phyloP scores from a whole-genome alignment of 805 yeast genomes.

The Kodamaea jinghongensis region DNA sequence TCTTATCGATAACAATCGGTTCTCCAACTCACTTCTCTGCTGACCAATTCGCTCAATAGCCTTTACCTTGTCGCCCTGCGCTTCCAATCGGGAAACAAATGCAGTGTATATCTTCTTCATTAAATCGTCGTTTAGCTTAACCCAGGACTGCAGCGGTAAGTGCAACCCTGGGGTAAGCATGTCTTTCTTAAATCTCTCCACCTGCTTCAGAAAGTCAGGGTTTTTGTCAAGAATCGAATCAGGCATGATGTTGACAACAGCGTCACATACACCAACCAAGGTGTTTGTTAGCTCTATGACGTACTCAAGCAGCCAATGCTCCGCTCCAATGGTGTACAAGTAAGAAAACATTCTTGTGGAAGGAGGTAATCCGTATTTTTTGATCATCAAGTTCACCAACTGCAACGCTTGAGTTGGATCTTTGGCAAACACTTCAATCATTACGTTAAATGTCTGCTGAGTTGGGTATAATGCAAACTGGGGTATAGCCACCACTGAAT shows the following conservation, averaged over 20 bases:
- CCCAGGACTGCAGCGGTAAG: constrained; percentile 7
- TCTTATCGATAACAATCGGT: constrained; percentile 8
- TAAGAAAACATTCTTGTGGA: constrained; percentile 28
- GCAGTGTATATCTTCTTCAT: constrained; percentile 16
- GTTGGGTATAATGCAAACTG: constrained; percentile 20
- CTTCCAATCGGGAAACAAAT: constrained; percentile 11
- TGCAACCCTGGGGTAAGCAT: neutral
- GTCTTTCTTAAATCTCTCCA: constrained; percentile 14
- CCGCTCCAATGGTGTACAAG: constrained; percentile 18
- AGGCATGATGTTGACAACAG: constrained; percentile 2
- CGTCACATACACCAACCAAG: constrained; percentile 3
- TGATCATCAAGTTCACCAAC: constrained; percentile 19
- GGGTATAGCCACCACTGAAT: constrained; percentile 2
- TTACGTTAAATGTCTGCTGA: constrained; percentile 23
- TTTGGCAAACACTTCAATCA: constrained; percentile 12
- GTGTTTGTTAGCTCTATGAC: constrained; percentile 1
- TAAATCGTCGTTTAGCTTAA: constrained; percentile 23
- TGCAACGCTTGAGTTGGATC: neutral
- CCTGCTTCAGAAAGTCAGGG: constrained; percentile 10
- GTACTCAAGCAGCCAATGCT: constrained; percentile 1
- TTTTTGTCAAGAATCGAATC: neutral
- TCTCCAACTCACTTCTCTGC: constrained; percentile 8
- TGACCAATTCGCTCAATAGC: constrained; percentile 1
- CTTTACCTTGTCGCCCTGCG: neutral
- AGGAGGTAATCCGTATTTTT: constrained; percentile 25